Evolutionary conservation across 148 eudicot genomes (phyloP).

Genomic region (Limonium bicolor): DNA sequence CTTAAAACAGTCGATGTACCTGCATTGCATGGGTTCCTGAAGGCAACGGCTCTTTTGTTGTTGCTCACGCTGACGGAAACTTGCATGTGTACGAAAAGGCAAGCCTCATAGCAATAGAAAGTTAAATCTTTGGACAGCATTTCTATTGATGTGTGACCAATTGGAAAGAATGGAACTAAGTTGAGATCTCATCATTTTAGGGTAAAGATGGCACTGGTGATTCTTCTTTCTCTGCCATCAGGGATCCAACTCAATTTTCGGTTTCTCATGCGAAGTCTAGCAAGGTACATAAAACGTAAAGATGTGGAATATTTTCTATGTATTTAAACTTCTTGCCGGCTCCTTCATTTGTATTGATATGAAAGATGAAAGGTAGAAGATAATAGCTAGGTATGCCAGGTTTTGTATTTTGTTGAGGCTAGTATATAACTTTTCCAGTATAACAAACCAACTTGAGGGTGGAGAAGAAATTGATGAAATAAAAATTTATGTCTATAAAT

Average conservation of each 20-base stretch:
- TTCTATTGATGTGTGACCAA: neutral
- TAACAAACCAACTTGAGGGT: too few species aligned
- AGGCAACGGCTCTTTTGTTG: slow-evolving; percentile 68
- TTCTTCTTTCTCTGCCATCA: slow-evolving; percentile 60
- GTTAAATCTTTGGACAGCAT: too few species aligned
- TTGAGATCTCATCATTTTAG: slow-evolving; percentile 18
- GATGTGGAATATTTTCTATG: too few species aligned
- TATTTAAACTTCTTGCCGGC: too few species aligned
- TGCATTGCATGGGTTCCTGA: slow-evolving; percentile 85
- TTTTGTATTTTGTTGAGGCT: too few species aligned
- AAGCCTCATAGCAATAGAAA: slow-evolving; percentile 12
- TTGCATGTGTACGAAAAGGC: slow-evolving; percentile 85
- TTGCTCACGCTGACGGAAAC: slow-evolving; percentile 84
- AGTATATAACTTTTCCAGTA: too few species aligned
- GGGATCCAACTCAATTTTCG: slow-evolving; percentile 75
- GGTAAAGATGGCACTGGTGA: slow-evolving; percentile 75
- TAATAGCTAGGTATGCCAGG: too few species aligned
- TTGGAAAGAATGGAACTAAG: neutral
- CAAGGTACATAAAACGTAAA: slow-evolving; percentile 50
- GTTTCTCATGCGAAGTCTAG: slow-evolving; percentile 68
- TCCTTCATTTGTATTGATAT: too few species aligned
- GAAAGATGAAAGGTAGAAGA: too few species aligned
- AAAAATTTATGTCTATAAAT: too few species aligned
- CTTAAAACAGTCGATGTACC: slow-evolving; percentile 61
- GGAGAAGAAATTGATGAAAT: too few species aligned